A percentile compares a stretch with the other conserved stretches of the same genome.
Evolutionary conservation across 768 basidiomycete genomes (phyloP).

Genomic region (Podaxis sp.): DNA sequence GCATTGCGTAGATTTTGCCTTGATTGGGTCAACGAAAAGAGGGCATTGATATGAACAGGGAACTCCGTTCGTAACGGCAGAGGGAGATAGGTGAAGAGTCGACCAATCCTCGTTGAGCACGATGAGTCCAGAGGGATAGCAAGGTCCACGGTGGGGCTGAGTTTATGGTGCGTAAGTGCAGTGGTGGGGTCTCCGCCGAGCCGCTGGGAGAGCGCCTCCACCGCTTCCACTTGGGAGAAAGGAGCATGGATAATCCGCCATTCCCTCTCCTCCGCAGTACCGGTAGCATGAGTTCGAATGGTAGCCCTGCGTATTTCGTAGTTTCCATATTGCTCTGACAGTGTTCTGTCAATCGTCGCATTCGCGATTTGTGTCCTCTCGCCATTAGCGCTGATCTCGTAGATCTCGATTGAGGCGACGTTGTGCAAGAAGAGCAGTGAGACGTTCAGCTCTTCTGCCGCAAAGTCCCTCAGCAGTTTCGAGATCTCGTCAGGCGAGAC

Average conservation of each 20-base stretch:
- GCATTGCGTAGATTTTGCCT: slow-evolving; percentile 44
- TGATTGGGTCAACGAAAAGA: slow-evolving; percentile 45
- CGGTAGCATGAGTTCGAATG: slow-evolving; percentile 1
- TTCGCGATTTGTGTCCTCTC: background rate
- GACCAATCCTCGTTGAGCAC: slow-evolving; percentile 25
- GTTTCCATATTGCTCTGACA: slow-evolving; percentile 14
- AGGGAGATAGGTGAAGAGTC: slow-evolving; percentile 49
- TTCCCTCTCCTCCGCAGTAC: slow-evolving; percentile 13
- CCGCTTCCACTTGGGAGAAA: slow-evolving; percentile 25
- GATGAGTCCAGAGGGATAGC: slow-evolving; percentile 29
- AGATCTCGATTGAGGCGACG: slow-evolving; percentile 36
- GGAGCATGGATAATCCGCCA: slow-evolving; percentile 36
- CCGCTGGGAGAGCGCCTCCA: slow-evolving; percentile 23
- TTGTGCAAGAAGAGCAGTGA: slow-evolving; percentile 43
- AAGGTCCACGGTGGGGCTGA: slow-evolving; percentile 36
- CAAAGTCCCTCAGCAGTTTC: slow-evolving; percentile 39
- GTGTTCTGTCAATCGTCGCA: slow-evolving; percentile 1
- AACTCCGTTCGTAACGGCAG: slow-evolving; percentile 46
- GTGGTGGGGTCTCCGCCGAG: slow-evolving; percentile 22
- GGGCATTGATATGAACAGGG: slow-evolving; percentile 42
- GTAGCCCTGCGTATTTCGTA: slow-evolving; percentile 15
- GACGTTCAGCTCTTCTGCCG: slow-evolving; percentile 36
- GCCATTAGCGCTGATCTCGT: slow-evolving; percentile 32
- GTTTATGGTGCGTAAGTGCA: slow-evolving; percentile 37
- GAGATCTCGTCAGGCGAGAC: slow-evolving; percentile 31